These are phyloP conservation scores for Lecanicillium sp. DNA, from an alignment of 2,329 filamentous ascomycete genomes.

Conservation along the genomic window DNA sequence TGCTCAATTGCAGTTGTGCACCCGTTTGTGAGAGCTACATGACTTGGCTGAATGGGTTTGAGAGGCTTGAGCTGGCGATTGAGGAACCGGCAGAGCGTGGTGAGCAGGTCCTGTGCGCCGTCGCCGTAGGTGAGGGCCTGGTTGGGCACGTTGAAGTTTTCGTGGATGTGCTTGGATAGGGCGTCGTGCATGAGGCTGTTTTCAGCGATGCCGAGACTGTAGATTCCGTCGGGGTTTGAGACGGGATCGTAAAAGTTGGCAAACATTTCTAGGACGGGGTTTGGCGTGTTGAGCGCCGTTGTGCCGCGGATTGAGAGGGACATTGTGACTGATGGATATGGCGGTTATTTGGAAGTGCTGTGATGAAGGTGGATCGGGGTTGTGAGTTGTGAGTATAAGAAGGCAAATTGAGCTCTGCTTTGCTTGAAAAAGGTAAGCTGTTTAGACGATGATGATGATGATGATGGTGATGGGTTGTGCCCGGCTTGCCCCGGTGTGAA, in stretches of 20 bases:
- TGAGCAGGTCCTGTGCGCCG: slow-evolving; percentile 24
- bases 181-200: slow-evolving; percentile 42
- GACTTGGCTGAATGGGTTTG: slow-evolving; percentile 19
- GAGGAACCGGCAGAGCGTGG: slow-evolving; percentile 26
- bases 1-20: slow-evolving; percentile 33
- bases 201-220: slow-evolving; percentile 44
- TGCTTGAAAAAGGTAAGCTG: no score
- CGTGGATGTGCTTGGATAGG: slow-evolving; percentile 32
- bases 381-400: no score
- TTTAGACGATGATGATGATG: no score
- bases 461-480: no score
- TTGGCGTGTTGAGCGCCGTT: slow-evolving; percentile 8
- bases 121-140: slow-evolving; percentile 32
- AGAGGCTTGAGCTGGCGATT: slow-evolving; percentile 22
- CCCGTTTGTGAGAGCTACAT: slow-evolving; percentile 30
- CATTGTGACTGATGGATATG: neutral
- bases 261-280: slow-evolving; percentile 33
- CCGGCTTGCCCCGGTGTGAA: no score
- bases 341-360: no score
- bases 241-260: slow-evolving; percentile 32
- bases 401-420: no score
- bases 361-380: no score
- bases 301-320: slow-evolving; percentile 18
- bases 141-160: slow-evolving; percentile 23
- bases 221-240: slow-evolving; percentile 33